These are phyloP conservation scores for Paramecium bursaria DNA, from an alignment of 73 alveolate genomes.

Conservation along the genomic window DNA sequence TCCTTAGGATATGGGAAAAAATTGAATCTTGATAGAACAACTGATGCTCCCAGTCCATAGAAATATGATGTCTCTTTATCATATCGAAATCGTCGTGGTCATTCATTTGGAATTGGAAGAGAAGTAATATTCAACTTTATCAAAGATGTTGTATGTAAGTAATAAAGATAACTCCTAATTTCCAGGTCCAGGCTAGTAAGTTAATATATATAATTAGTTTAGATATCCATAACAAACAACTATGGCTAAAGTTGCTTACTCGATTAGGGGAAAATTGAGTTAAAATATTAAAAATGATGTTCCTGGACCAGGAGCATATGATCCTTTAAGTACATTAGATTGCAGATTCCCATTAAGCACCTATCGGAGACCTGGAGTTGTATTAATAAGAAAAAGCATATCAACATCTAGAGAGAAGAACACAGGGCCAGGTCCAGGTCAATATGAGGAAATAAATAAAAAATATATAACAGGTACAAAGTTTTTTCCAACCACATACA, in stretches of 20 bases:
- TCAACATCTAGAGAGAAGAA: background rate
- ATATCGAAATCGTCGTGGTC: background rate
- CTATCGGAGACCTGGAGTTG: background rate
- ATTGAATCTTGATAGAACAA: background rate
- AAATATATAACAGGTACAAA: too few relatives aligned
- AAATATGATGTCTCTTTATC: background rate
- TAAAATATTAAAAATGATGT: background rate
- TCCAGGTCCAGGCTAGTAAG: conserved; percentile 30
- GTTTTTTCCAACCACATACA: too few relatives aligned
- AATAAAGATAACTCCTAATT: background rate
- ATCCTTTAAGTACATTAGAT: background rate
- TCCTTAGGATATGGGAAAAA: background rate
- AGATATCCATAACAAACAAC: conserved; percentile 21
- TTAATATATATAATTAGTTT: background rate
- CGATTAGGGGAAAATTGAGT: background rate
- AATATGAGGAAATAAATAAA: too few relatives aligned
- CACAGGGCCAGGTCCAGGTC: conserved; percentile 28
- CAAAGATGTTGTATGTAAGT: background rate
- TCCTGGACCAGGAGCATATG: background rate
- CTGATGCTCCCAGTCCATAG: conserved; percentile 35
- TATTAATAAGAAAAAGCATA: too few relatives aligned
- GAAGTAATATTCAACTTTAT: background rate
- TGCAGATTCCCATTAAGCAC: background rate
- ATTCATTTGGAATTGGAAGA: conserved; percentile 35
- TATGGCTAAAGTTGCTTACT: background rate